These are phyloP conservation scores for Casuarina equisetifolia DNA, from an alignment of 306 rosid genomes.

Conservation along the genomic window DNA sequence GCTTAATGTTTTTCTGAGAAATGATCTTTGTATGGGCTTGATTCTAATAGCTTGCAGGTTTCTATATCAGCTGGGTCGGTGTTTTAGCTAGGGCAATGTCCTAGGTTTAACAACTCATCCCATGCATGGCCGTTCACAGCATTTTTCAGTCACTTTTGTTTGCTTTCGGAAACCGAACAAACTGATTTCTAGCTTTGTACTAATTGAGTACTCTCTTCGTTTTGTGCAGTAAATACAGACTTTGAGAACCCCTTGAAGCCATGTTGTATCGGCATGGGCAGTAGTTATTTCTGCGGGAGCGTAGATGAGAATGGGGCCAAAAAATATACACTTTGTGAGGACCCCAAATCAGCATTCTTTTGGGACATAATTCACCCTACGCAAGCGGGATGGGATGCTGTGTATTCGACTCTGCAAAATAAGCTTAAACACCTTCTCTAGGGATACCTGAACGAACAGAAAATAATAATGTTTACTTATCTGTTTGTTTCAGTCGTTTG, in stretches of 20 bases:
- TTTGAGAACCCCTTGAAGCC: conserved; percentile 61
- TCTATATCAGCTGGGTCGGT: neutral
- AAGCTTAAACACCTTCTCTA: conserved; percentile 31
- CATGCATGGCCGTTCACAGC: neutral
- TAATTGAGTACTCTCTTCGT: neutral
- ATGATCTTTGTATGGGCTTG: neutral
- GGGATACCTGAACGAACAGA: neutral
- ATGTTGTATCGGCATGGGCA: conserved; percentile 66
- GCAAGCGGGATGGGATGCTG: conserved; percentile 83
- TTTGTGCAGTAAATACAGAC: conserved; percentile 21
- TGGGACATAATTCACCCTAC: conserved; percentile 81
- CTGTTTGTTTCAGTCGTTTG: neutral
- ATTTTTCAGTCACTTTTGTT: neutral
- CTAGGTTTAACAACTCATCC: neutral
- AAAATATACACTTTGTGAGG: conserved; percentile 60
- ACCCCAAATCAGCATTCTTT: conserved; percentile 69
- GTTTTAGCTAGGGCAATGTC: neutral
- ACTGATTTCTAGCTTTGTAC: too few species aligned
- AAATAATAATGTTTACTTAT: neutral
- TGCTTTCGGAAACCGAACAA: neutral
- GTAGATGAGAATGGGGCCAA: conserved; percentile 46
- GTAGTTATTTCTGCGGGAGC: conserved; percentile 55
- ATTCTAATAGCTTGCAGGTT: neutral
- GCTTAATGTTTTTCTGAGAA: too few species aligned
- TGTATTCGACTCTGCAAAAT: conserved; percentile 45